phyloP scores from a whole-genome alignment of 176 grass and related monocot genomes.

The Oryza brachyantha region DNA sequence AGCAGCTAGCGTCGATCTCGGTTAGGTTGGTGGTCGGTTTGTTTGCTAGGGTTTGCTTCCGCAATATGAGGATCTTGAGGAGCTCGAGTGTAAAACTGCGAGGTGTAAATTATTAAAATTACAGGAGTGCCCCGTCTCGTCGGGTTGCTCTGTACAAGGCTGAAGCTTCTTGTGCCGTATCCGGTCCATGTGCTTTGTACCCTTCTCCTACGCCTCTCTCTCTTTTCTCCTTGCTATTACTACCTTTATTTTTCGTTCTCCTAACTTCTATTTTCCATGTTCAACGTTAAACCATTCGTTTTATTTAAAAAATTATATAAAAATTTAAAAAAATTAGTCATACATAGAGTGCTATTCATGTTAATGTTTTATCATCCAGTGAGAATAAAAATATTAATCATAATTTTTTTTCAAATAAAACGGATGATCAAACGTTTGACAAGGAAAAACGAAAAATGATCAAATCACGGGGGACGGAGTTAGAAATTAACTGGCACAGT shows the following conservation, averaged over 20 bases:
- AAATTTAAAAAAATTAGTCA: too few species aligned
- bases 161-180: conserved; percentile 42
- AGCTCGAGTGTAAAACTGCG: conserved; percentile 26
- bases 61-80: conserved; percentile 8
- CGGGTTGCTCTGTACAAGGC: neutral
- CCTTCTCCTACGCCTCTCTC: neutral
- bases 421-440: too few species aligned
- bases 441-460: too few species aligned
- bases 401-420: too few species aligned
- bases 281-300: too few species aligned
- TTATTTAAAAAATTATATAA: too few species aligned
- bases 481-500: too few species aligned
- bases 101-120: conserved; percentile 35
- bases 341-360: too few species aligned
- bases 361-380: too few species aligned
- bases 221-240: too few species aligned
- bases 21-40: neutral
- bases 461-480: too few species aligned
- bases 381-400: too few species aligned
- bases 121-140: neutral
- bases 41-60: neutral
- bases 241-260: neutral
- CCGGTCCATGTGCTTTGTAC: conserved; percentile 21
- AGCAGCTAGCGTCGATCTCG: neutral
- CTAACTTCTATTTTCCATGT: neutral